Percentiles rank a stretch among this genome's conserved stretches.
phyloP scores from a whole-genome alignment of 2,329 filamentous ascomycete species.

The Sarocladiaceae sp. region DNA sequence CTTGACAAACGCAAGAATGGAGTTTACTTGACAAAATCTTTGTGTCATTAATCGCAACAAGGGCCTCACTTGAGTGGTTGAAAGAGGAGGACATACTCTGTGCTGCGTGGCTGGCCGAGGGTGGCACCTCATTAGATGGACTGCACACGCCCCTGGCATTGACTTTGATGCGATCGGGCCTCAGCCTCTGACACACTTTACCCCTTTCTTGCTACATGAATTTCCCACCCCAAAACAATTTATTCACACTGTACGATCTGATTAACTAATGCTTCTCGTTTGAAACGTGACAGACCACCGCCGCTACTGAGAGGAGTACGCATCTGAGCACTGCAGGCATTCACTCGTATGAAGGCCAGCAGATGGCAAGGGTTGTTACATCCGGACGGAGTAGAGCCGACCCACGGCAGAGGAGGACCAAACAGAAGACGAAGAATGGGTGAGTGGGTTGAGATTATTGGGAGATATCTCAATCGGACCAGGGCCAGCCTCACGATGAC shows the following conservation, averaged over 20 bases:
- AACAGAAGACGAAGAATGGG: neutral
- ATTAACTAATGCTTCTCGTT: constrained; percentile 5
- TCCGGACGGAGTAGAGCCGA: neutral
- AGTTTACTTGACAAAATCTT: too few species aligned
- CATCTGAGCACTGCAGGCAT: constrained; percentile 3
- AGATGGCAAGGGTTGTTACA: neutral
- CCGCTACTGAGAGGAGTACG: constrained; percentile 8
- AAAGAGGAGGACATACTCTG: constrained; percentile 5
- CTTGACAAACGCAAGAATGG: neutral
- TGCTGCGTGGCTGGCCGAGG: constrained; percentile 3
- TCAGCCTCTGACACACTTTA: neutral
- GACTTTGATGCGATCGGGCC: neutral
- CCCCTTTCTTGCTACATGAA: neutral
- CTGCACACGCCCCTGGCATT: constrained; percentile 2
- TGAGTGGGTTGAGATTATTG: neutral
- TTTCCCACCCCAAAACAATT: neutral
- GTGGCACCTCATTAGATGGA: constrained; percentile 7
- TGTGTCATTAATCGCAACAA: too few species aligned
- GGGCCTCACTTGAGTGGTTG: too few species aligned
- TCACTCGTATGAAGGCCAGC: neutral
- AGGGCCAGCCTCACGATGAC: constrained; percentile 5
- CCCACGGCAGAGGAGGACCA: neutral
- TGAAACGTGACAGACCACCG: constrained; percentile 10
- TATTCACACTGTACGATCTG: constrained; percentile 4
- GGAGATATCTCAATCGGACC: neutral